Evolutionary conservation across 148 eudicot species (phyloP).

Genomic region (Silene latifolia): DNA sequence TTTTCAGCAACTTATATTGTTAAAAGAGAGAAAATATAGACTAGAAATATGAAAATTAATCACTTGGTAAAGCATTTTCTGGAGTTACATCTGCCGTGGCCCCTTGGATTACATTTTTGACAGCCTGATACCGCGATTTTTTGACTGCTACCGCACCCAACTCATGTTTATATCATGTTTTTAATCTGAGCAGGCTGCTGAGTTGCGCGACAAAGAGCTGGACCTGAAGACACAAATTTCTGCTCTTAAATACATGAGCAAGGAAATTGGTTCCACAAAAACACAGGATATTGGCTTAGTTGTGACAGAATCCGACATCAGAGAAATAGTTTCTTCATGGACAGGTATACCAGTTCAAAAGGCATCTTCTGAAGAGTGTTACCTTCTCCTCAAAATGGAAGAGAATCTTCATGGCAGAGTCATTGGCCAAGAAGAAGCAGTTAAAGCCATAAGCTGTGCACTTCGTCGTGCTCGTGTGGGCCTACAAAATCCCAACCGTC

Average conservation of each 20-base stretch:
- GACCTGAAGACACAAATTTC: conserved; percentile 66
- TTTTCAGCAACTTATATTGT: too few relatives aligned
- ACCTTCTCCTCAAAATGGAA: conserved; percentile 74
- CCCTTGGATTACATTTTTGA: background rate
- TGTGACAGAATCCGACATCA: conserved; percentile 77
- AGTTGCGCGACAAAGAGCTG: conserved; percentile 63
- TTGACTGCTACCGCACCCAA: too few relatives aligned
- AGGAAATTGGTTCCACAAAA: conserved; percentile 63
- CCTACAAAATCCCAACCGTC: conserved; percentile 74
- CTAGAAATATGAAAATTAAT: too few relatives aligned
- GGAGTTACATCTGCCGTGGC: too few relatives aligned
- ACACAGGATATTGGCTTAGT: conserved; percentile 47
- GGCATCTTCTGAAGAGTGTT: conserved; percentile 67
- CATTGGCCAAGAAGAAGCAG: conserved; percentile 94
- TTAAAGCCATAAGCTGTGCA: conserved; percentile 75
- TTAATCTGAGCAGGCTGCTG: conserved; percentile 50
- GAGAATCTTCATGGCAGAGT: conserved; percentile 68
- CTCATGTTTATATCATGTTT: too few relatives aligned
- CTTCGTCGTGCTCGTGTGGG: conserved; percentile 91
- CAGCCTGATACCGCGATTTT: background rate
- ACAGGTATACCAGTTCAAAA: conserved; percentile 87
- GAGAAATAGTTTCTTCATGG: conserved; percentile 79
- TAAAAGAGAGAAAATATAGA: too few relatives aligned
- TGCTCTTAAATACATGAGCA: conserved; percentile 51
- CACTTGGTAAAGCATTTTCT: too few relatives aligned